Evolutionary conservation across 768 basidiomycete genomes (phyloP).

Genomic region (Chalciporus chontae): DNA sequence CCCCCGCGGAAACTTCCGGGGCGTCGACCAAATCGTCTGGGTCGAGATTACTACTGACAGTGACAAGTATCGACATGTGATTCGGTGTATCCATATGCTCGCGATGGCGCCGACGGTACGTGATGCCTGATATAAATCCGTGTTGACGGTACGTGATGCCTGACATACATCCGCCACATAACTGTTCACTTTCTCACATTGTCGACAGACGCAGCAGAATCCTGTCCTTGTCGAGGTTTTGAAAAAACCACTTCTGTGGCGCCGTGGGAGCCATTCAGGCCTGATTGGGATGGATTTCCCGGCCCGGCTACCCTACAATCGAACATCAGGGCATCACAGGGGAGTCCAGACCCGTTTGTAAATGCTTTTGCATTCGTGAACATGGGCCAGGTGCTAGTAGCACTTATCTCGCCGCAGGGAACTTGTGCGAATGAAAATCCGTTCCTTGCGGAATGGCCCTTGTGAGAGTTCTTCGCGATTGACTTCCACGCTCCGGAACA

Average conservation of each 20-base stretch:
- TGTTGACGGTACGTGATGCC: not conserved
- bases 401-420: not conserved
- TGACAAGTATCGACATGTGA: too few relatives aligned
- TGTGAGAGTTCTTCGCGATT: not conserved
- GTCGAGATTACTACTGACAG: too few relatives aligned
- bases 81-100: not conserved
- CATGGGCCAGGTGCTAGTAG: too few relatives aligned
- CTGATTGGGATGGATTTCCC: not conserved
- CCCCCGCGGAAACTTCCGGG: too few relatives aligned
- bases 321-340: not conserved
- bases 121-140: not conserved
- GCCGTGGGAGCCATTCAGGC: constrained; percentile 6
- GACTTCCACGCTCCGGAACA: not conserved
- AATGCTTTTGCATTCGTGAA: not conserved
- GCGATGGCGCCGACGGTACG: too few relatives aligned
- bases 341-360: not conserved
- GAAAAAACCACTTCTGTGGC: not conserved
- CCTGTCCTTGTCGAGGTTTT: not conserved
- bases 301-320: constrained; percentile 1
- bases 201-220: not conserved
- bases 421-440: constrained; percentile 4
- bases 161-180: not conserved
- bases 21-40: too few relatives aligned
- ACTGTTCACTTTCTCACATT: not conserved
- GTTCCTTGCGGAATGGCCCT: not conserved